Conservation (phyloP, 2,329 filamentous ascomycete species). For the Penicillium sp. region DNA sequence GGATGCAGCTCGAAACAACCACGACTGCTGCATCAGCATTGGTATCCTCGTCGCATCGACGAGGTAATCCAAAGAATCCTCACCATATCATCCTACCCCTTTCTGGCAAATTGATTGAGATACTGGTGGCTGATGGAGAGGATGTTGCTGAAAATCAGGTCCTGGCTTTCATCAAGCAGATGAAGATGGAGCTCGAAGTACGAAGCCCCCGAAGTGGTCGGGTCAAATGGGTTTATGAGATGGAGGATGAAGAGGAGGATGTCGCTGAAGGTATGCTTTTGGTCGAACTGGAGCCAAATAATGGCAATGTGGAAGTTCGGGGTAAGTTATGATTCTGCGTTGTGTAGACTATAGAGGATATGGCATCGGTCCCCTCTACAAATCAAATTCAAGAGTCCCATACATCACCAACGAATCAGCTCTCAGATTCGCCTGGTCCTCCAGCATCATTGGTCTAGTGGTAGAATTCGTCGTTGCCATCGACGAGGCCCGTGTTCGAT, state of each 20-base stretch:
- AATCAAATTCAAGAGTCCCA: neutral
- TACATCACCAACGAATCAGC: constrained; percentile 9
- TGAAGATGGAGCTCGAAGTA: constrained; percentile 63
- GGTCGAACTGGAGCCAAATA: constrained; percentile 39
- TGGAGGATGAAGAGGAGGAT: constrained; percentile 45
- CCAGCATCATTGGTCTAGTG: constrained; percentile 40
- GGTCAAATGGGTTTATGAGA: constrained; percentile 46
- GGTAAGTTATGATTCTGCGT: constrained; percentile 22
- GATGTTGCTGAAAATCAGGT: constrained; percentile 44
- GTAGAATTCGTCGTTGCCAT: constrained; percentile 41
- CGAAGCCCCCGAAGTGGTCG: constrained; percentile 42
- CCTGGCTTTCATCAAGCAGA: constrained; percentile 54
- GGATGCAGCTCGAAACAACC: constrained; percentile 40
- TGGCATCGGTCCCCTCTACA: neutral
- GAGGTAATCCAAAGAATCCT: constrained; percentile 44
- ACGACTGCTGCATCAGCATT: constrained; percentile 39
- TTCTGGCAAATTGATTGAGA: constrained; percentile 52
- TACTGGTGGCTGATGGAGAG: constrained; percentile 49
- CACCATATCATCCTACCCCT: constrained; percentile 50
- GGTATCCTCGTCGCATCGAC: constrained; percentile 38
- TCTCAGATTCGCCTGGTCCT: neutral
- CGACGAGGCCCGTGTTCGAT: constrained; percentile 42
- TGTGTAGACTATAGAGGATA: neutral
- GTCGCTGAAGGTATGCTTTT: constrained; percentile 49
- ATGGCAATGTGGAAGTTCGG: constrained; percentile 19